Conservation (phyloP, 306 rosid species). For the Trifolium fragiferum region DNA sequence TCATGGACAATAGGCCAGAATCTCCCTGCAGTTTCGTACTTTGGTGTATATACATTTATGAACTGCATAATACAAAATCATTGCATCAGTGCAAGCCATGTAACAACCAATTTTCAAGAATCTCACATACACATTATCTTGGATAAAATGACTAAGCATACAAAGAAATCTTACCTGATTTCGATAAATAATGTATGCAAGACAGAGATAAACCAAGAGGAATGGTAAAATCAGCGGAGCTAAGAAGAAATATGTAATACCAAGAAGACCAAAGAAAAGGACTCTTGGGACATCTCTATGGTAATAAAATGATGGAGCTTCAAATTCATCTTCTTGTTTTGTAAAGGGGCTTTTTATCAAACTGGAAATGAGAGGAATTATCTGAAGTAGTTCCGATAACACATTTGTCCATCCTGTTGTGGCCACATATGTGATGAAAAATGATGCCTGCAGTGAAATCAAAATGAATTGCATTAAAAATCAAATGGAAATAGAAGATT, state of each 20-base stretch:
- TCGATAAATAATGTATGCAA: constrained; percentile 76
- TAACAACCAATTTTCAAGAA: constrained; percentile 4
- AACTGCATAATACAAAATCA: constrained; percentile 58
- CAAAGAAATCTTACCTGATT: constrained; percentile 75
- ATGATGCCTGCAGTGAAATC: constrained; percentile 73
- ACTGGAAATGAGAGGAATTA: constrained; percentile 68
- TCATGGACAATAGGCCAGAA: constrained; percentile 91
- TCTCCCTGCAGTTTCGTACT: constrained; percentile 84
- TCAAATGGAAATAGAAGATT: constrained; percentile 31
- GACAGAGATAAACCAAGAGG: constrained; percentile 74
- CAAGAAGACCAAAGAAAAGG: constrained; percentile 93
- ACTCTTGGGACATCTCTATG: constrained; percentile 81
- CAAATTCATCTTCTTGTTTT: constrained; percentile 52
- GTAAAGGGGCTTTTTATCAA: constrained; percentile 64
- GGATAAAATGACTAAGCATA: constrained; percentile 23
- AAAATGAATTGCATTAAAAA: constrained; percentile 42
- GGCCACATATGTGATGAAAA: constrained; percentile 91
- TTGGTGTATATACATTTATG: constrained; percentile 76
- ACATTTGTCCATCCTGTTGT: constrained; percentile 93
- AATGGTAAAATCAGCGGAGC: constrained; percentile 95
- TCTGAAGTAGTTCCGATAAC: constrained; percentile 79
- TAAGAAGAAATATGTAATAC: constrained; percentile 83
- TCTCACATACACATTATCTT: constrained; percentile 10
- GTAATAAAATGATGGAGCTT: constrained; percentile 67
- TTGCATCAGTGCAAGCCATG: constrained; percentile 36